These are phyloP conservation scores for Agarophyton chilense DNA, from an alignment of 23 red algal species.

Conservation along the genomic window DNA sequence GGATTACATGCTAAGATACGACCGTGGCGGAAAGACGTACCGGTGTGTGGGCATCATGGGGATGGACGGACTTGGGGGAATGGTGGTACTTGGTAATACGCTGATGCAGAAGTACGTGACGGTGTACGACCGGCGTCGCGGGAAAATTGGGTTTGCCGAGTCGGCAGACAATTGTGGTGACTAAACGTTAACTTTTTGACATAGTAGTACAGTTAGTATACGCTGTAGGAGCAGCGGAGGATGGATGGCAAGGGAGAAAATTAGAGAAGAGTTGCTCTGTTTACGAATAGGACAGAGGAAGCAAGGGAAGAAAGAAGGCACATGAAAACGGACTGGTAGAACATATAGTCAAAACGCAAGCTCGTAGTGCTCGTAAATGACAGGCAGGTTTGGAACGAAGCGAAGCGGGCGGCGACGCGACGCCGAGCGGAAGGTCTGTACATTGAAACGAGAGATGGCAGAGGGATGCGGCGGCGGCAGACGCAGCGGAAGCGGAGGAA, in stretches of 20 bases:
- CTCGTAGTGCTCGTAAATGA: conserved; percentile 58
- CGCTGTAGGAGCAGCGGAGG: background rate
- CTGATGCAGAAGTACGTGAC: conserved; percentile 91
- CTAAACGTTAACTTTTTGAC: too few species aligned
- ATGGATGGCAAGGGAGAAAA: background rate
- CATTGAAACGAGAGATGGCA: conserved; percentile 12
- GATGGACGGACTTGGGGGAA: conserved; percentile 70
- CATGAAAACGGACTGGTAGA: background rate
- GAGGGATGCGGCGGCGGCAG: conserved; percentile 3
- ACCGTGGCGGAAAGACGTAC: conserved; percentile 64
- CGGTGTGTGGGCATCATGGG: conserved; percentile 88
- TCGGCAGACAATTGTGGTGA: conserved; percentile 55
- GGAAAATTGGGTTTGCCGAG: conserved; percentile 86
- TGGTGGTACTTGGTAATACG: conserved; percentile 92
- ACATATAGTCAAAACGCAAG: conserved; percentile 12
- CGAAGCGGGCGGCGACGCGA: background rate
- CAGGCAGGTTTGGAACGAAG: conserved; percentile 40
- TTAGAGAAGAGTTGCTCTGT: too few species aligned
- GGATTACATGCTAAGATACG: conserved; percentile 88
- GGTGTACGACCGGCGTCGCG: conserved; percentile 88
- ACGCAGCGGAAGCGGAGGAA: background rate
- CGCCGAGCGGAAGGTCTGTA: background rate
- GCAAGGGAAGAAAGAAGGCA: too few species aligned
- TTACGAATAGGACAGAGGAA: too few species aligned
- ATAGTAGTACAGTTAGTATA: background rate